These are phyloP conservation scores for Peronospora belbahrii DNA, from an alignment of 352 stramenopile genomes.

Conservation along the genomic window DNA sequence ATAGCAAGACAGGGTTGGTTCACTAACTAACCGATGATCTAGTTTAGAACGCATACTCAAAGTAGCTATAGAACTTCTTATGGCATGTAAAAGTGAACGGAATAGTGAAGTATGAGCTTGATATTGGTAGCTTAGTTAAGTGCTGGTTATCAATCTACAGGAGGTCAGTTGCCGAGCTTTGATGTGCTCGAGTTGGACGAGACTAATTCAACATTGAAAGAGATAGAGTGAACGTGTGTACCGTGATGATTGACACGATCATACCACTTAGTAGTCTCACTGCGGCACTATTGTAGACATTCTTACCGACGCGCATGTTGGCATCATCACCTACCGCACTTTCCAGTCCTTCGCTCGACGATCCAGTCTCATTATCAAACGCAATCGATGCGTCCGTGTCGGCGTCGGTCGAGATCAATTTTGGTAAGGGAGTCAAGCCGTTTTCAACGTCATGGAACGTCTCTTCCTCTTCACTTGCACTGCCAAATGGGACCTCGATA, in stretches of 20 bases:
- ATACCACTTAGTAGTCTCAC: neutral
- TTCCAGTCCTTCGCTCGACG: neutral
- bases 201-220: neutral
- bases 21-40: neutral
- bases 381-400: neutral
- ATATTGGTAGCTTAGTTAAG: neutral
- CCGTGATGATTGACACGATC: neutral
- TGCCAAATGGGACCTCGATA: neutral
- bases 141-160: neutral
- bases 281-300: neutral
- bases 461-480: neutral
- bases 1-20: neutral
- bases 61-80: neutral
- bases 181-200: neutral
- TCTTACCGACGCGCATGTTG: slow-evolving; percentile 8
- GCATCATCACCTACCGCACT: neutral
- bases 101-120: neutral
- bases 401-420: neutral
- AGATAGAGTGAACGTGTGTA: neutral
- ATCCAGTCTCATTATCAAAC: neutral
- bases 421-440: slow-evolving; percentile 3
- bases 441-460: neutral
- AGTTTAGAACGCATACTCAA: neutral
- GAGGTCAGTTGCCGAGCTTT: neutral
- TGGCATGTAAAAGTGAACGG: neutral